These are phyloP conservation scores for Mycogone perniciosa DNA, from an alignment of 2,329 filamentous ascomycete genomes.

Conservation along the genomic window DNA sequence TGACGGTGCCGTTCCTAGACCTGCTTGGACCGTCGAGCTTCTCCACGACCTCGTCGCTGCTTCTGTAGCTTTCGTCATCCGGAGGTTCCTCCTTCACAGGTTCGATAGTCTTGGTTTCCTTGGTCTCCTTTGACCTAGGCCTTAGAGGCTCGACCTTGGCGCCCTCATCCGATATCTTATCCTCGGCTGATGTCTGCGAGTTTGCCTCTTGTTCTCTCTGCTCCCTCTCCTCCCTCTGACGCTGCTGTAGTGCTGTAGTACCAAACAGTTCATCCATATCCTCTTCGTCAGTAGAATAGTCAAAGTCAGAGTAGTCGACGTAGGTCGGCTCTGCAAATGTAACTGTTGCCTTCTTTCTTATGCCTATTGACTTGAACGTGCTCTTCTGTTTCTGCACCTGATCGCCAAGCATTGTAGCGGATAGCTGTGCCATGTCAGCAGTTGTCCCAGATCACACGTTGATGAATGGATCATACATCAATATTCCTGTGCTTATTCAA, in stretches of 20 bases:
- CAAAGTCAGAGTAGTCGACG: slow-evolving; percentile 79
- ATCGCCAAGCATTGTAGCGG: slow-evolving; percentile 57
- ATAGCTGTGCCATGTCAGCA: slow-evolving; percentile 39
- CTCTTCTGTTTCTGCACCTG: slow-evolving; percentile 66
- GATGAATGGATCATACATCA: slow-evolving; percentile 58
- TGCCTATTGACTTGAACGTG: slow-evolving; percentile 69
- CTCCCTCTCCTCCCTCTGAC: slow-evolving; percentile 26
- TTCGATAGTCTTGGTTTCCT: slow-evolving; percentile 34
- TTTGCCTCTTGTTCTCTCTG: slow-evolving; percentile 24
- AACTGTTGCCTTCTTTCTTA: slow-evolving; percentile 73
- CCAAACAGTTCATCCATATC: slow-evolving; percentile 42
- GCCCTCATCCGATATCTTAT: slow-evolving; percentile 40
- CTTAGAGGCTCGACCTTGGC: slow-evolving; percentile 52
- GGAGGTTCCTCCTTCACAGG: slow-evolving; percentile 27
- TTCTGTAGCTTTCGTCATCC: slow-evolving; percentile 32
- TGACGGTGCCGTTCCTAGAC: slow-evolving; percentile 77
- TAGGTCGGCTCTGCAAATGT: slow-evolving; percentile 81
- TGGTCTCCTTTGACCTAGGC: slow-evolving; percentile 39
- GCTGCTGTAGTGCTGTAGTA: slow-evolving; percentile 14
- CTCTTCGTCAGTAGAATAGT: slow-evolving; percentile 74
- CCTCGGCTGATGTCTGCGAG: slow-evolving; percentile 25
- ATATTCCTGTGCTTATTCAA: slow-evolving; percentile 98
- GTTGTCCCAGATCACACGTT: too few species aligned
- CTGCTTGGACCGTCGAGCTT: slow-evolving; percentile 49
- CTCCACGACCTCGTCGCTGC: slow-evolving; percentile 62